These are phyloP conservation scores for Phaeophleospora eucalypticola DNA, from an alignment of 2,329 filamentous ascomycete species.

Conservation along the genomic window DNA sequence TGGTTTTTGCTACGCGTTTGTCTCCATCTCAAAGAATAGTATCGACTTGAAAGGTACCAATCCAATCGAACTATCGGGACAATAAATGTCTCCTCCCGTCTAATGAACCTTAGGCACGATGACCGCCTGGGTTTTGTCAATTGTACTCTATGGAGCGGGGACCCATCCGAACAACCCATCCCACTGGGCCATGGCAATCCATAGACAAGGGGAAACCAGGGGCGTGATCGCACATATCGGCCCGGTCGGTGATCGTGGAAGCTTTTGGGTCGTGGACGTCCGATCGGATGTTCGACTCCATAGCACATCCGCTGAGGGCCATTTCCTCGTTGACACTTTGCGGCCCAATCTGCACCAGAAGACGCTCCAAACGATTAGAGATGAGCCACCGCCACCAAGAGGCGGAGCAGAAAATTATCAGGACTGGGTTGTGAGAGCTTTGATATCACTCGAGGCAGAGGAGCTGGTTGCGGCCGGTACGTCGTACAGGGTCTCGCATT, in stretches of 20 bases:
- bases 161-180: slow-evolving; percentile 7
- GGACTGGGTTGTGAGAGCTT: slow-evolving; percentile 12
- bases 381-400: slow-evolving; percentile 9
- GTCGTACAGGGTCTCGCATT: slow-evolving; percentile 2
- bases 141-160: slow-evolving; percentile 8
- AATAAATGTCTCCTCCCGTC: no score
- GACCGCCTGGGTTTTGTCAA: slow-evolving; percentile 6
- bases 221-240: slow-evolving; percentile 1
- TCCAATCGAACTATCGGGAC: no score
- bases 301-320: slow-evolving; percentile 8
- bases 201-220: neutral
- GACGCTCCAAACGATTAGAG: slow-evolving; percentile 5
- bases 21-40: no score
- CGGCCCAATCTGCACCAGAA: neutral
- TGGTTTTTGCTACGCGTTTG: no score
- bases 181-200: slow-evolving; percentile 9
- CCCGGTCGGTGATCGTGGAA: neutral
- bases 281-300: slow-evolving; percentile 6
- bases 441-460: slow-evolving; percentile 10
- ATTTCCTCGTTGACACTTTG: slow-evolving; percentile 4
- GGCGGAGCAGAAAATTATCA: slow-evolving; percentile 12
- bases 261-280: slow-evolving; percentile 9
- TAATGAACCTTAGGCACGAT: no score
- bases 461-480: slow-evolving; percentile 9
- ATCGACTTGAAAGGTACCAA: no score